phyloP scores from a whole-genome alignment of 352 stramenopile genomes.

The Phytophthora pinifolia region DNA sequence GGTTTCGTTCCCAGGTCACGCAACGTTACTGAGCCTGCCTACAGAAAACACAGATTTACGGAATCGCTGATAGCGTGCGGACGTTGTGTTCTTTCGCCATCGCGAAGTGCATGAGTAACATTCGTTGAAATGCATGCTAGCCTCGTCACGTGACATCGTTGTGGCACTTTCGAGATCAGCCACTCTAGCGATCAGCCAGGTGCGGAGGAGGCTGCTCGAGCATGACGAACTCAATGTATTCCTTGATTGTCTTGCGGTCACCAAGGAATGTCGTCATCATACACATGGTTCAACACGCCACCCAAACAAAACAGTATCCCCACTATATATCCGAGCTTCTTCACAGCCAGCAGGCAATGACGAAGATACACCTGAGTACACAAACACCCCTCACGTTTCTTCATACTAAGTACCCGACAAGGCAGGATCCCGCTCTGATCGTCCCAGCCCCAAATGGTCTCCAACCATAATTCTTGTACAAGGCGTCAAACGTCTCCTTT shows the following conservation, averaged over 20 bases:
- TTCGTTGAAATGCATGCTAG: neutral
- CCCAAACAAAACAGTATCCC: no score
- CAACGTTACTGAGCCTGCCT: no score
- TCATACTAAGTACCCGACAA: constrained; percentile 61
- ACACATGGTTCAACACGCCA: no score
- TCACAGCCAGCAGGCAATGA: constrained; percentile 90
- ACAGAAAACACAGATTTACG: no score
- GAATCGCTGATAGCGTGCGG: no score
- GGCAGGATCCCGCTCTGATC: constrained; percentile 82
- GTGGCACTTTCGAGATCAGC: constrained; percentile 22
- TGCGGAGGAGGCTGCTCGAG: constrained; percentile 69
- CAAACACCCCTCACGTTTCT: neutral
- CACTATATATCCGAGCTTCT: constrained; percentile 78
- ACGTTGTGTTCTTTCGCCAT: no score
- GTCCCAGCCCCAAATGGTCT: constrained; percentile 92
- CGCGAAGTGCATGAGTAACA: no score
- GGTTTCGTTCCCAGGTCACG: neutral
- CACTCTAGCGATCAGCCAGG: constrained; percentile 80
- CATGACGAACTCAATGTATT: constrained; percentile 89
- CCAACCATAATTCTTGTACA: constrained; percentile 87
- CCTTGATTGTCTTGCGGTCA: constrained; percentile 84
- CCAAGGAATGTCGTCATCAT: constrained; percentile 91
- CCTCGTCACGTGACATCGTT: neutral
- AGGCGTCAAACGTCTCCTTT: constrained; percentile 70
- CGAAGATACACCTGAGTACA: constrained; percentile 87